These are phyloP conservation scores for Marasmius fiardii DNA, from an alignment of 1,284 basidiomycete genomes.

Conservation along the genomic window DNA sequence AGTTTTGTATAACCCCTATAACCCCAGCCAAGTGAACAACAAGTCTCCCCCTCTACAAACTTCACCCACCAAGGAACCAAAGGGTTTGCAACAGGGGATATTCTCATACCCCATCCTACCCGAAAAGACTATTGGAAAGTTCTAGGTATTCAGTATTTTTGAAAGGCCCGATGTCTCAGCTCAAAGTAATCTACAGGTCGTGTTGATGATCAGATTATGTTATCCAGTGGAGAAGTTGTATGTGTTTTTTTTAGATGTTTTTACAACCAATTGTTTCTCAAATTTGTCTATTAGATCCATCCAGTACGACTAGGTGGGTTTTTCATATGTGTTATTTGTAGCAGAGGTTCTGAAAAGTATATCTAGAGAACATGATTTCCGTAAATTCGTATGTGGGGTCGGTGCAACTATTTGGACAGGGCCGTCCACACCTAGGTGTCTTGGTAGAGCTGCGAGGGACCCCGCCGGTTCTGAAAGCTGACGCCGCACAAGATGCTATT, in stretches of 20 bases:
- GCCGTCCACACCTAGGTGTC: not conserved
- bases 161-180: too few relatives aligned
- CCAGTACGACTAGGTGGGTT: not conserved
- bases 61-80: not conserved
- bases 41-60: not conserved
- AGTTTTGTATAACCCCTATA: not conserved
- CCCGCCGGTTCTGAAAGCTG: not conserved
- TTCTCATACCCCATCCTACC: not conserved
- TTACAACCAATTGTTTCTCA: not conserved
- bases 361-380: not conserved
- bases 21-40: not conserved
- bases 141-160: not conserved
- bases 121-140: slow-evolving; percentile 1
- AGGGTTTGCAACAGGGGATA: not conserved
- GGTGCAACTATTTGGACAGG: not conserved
- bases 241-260: not conserved
- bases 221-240: not conserved
- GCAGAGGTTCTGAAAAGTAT: not conserved
- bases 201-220: not conserved
- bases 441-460: not conserved
- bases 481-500: not conserved
- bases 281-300: not conserved
- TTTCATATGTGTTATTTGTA: too few relatives aligned
- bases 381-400: not conserved
- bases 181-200: not conserved